Percentiles rank a stretch among this genome's conserved stretches.
Evolutionary conservation across 768 basidiomycete genomes (phyloP).

Genomic region (Amanita thiersii): DNA sequence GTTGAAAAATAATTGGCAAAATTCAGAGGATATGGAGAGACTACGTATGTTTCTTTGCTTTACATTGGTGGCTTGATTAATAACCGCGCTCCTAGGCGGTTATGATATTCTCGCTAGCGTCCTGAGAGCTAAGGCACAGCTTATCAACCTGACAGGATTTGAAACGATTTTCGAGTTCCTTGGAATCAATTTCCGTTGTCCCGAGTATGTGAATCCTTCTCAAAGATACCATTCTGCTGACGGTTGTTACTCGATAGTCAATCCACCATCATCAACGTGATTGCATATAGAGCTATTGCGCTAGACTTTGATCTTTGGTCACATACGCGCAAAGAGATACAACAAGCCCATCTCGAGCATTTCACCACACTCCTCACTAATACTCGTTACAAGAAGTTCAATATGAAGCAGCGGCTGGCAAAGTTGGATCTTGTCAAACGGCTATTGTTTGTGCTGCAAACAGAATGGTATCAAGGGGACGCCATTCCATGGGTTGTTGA

Average conservation of each 20-base stretch:
- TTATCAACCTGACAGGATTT: constrained; percentile 76
- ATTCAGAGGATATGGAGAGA: constrained; percentile 91
- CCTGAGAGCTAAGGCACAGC: constrained; percentile 57
- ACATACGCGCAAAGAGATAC: constrained; percentile 60
- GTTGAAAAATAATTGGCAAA: constrained; percentile 81
- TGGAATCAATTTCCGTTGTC: constrained; percentile 74
- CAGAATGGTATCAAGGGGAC: constrained; percentile 62
- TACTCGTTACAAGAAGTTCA: constrained; percentile 74
- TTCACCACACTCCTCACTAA: constrained; percentile 66
- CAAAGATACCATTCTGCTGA: neutral
- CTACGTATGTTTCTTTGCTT: constrained; percentile 41
- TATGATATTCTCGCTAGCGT: constrained; percentile 81
- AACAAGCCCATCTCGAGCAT: constrained; percentile 72
- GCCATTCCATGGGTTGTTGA: constrained; percentile 43
- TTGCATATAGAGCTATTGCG: constrained; percentile 77
- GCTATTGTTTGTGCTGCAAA: constrained; percentile 76
- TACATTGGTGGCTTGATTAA: neutral
- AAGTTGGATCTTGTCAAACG: constrained; percentile 68
- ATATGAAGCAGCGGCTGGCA: constrained; percentile 61
- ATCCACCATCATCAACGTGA: constrained; percentile 75
- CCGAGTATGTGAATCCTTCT: constrained; percentile 50
- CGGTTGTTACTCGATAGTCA: constrained; percentile 31
- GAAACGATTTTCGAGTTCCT: constrained; percentile 82
- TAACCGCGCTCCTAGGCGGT: constrained; percentile 50
- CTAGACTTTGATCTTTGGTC: constrained; percentile 93